These are phyloP conservation scores for Guyanaporus albipodus DNA, from an alignment of 768 basidiomycete species.

Conservation along the genomic window DNA sequence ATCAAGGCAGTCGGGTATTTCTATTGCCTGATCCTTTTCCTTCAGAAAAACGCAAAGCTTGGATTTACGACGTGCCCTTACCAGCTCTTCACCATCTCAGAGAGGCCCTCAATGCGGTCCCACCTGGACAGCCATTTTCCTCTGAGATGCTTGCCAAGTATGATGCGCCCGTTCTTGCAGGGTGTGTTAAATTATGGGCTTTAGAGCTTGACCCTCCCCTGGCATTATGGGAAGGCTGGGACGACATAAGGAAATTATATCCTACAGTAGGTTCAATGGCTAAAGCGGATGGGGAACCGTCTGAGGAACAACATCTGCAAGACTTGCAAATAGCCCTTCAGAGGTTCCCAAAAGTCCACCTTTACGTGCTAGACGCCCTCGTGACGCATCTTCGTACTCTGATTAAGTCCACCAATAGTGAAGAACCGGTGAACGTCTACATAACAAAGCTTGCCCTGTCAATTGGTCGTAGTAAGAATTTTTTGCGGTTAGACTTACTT, in stretches of 20 bases:
- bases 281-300: conserved; percentile 49
- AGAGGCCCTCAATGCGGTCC: conserved; percentile 76
- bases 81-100: conserved; percentile 80
- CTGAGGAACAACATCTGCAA: conserved; percentile 58
- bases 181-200: conserved; percentile 81
- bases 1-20: not conserved
- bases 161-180: conserved; percentile 84
- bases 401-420: conserved; percentile 60
- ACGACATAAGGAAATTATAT: conserved; percentile 85
- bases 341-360: conserved; percentile 71
- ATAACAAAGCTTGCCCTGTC: conserved; percentile 85
- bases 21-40: not conserved
- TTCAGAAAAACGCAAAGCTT: conserved; percentile 79
- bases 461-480: conserved; percentile 72
- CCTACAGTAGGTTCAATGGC: conserved; percentile 61
- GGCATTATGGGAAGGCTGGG: conserved; percentile 85
- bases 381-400: conserved; percentile 73
- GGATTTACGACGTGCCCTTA: conserved; percentile 95
- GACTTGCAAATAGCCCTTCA: conserved; percentile 61
- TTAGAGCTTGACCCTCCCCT: conserved; percentile 91
- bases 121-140: conserved; percentile 42
- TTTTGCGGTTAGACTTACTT: not conserved
- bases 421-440: conserved; percentile 77
- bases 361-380: conserved; percentile 75
- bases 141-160: conserved; percentile 62